Conservation (phyloP, 768 basidiomycete species). For the Dentipellis sp. region DNA sequence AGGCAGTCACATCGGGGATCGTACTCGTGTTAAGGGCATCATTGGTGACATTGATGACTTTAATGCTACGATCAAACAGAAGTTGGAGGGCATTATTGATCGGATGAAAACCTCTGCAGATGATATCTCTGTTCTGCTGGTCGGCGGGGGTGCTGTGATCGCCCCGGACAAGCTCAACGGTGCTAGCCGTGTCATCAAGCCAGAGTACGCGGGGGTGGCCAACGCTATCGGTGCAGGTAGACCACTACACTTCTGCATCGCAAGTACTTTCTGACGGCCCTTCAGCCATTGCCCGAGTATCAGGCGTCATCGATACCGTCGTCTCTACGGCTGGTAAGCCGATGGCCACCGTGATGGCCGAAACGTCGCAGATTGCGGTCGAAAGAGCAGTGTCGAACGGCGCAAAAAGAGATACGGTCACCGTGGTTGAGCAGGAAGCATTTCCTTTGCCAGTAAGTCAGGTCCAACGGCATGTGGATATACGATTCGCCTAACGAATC, state of each 20-base stretch:
- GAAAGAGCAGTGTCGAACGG: conserved; percentile 34
- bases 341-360: conserved; percentile 6
- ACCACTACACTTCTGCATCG: conserved; percentile 5
- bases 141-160: conserved; percentile 59
- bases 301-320: conserved; percentile 36
- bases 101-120: conserved; percentile 56
- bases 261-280: background rate
- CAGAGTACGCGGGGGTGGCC: conserved; percentile 45
- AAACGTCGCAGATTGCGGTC: background rate
- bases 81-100: conserved; percentile 42
- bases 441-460: conserved; percentile 39
- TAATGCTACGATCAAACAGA: conserved; percentile 26
- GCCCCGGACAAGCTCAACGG: conserved; percentile 42
- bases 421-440: conserved; percentile 46
- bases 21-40: background rate
- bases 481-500: too few species aligned
- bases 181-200: conserved; percentile 39
- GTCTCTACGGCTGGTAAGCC: conserved; percentile 28
- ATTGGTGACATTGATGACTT: background rate
- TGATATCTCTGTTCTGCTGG: conserved; percentile 48
- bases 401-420: conserved; percentile 31
- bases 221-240: conserved; percentile 54
- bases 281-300: conserved; percentile 26
- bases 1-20: background rate
- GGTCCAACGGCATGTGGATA: too few species aligned